Conservation (phyloP, 1,284 basidiomycete genomes). For the Cutaneotrichosporon arboriforme region DNA sequence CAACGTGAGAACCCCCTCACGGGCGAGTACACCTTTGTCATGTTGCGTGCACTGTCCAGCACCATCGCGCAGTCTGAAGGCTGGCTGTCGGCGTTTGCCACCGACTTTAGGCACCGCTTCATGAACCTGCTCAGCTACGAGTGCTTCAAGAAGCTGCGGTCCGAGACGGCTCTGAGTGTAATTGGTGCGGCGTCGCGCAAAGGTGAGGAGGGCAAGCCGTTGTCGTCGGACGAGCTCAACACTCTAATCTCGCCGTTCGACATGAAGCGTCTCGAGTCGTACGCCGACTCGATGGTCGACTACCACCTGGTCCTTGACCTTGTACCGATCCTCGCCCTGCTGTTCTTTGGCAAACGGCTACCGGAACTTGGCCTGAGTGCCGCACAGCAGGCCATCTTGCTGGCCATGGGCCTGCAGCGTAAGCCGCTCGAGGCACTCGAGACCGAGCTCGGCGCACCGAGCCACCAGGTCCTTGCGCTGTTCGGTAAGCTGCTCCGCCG, state of each 20-base stretch:
- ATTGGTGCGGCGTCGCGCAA: constrained; percentile 71
- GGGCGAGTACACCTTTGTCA: constrained; percentile 93
- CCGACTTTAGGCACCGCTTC: constrained; percentile 90
- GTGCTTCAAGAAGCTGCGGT: constrained; percentile 80
- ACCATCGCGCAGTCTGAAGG: constrained; percentile 53
- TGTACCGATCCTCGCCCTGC: constrained; percentile 67
- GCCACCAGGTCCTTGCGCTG: constrained; percentile 71
- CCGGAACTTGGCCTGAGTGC: constrained; percentile 64
- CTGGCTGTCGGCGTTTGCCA: constrained; percentile 86
- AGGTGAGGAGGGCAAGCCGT: constrained; percentile 12
- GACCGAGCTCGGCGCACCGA: constrained; percentile 70
- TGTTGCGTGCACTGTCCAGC: constrained; percentile 73
- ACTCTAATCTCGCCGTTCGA: constrained; percentile 84
- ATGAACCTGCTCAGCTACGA: constrained; percentile 83
- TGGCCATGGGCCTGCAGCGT: constrained; percentile 84
- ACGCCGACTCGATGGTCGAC: constrained; percentile 92
- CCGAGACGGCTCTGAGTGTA: constrained; percentile 78
- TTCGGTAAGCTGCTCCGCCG: constrained; percentile 89
- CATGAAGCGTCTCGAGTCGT: constrained; percentile 90
- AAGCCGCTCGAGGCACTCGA: constrained; percentile 88
- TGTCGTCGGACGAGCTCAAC: constrained; percentile 66
- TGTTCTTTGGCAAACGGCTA: constrained; percentile 79
- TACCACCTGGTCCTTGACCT: constrained; percentile 94
- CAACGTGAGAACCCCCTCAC: constrained; percentile 93
- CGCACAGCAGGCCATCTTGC: constrained; percentile 79